phyloP scores from a whole-genome alignment of 768 basidiomycete species.

The Amanita fuliginea region DNA sequence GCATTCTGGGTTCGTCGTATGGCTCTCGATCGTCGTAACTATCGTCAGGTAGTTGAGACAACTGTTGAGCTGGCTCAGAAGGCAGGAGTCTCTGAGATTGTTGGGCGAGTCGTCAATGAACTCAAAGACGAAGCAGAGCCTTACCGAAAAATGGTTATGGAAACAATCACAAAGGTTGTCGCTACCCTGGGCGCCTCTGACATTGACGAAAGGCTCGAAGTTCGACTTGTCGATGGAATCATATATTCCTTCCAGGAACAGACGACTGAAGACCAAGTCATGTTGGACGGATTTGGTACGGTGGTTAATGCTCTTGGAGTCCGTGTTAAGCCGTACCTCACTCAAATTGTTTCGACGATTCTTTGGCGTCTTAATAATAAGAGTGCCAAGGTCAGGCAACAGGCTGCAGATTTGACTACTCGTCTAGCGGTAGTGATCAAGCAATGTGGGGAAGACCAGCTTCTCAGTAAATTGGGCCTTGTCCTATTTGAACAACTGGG shows the following conservation, averaged over 20 bases:
- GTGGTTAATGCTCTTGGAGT: constrained; percentile 95
- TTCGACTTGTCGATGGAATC: constrained; percentile 93
- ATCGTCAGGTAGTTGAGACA: constrained; percentile 95
- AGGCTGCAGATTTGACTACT: constrained; percentile 97
- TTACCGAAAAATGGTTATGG: constrained; percentile 99
- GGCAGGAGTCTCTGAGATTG: constrained; percentile 92
- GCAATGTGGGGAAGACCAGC: constrained; percentile 93
- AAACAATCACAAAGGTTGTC: constrained; percentile 96
- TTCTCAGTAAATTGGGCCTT: constrained; percentile 90
- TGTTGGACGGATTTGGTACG: constrained; percentile 97
- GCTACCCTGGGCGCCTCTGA: constrained; percentile 93
- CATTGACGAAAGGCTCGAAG: constrained; percentile 91
- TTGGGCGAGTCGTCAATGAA: constrained; percentile 80
- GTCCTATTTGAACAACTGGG: constrained; percentile 98
- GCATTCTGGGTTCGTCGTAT: constrained; percentile 98
- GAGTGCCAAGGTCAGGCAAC: constrained; percentile 97
- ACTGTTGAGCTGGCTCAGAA: constrained; percentile 98
- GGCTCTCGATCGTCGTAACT: constrained; percentile 95
- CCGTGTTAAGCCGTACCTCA: constrained; percentile 96
- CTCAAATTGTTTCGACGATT: constrained; percentile 97
- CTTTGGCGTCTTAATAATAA: constrained; percentile 99
- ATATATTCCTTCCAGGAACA: constrained; percentile 99
- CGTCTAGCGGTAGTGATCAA: constrained; percentile 96
- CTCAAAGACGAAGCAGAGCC: constrained; percentile 87
- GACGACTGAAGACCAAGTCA: constrained; percentile 97